phyloP scores from a whole-genome alignment of 2,329 filamentous ascomycete genomes.

The Xylaria sp. region DNA sequence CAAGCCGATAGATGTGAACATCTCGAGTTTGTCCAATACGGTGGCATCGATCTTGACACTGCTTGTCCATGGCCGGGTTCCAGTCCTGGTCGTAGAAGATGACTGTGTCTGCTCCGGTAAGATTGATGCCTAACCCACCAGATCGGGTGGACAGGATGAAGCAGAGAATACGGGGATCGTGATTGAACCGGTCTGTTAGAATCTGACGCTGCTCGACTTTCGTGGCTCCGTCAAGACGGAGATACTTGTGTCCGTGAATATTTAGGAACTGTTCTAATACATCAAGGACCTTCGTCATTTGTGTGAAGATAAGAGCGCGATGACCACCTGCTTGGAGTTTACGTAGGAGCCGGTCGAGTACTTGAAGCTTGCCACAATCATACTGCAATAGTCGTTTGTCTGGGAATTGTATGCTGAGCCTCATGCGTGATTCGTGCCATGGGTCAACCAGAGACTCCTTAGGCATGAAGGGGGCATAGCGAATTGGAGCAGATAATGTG shows the following conservation, averaged over 20 bases:
- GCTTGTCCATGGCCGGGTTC: conserved; percentile 99
- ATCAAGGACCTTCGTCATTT: conserved; percentile 99
- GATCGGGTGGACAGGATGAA: conserved; percentile 97
- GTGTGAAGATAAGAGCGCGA: conserved; percentile 96
- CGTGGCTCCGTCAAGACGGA: conserved; percentile 94
- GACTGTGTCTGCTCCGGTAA: conserved; percentile 95
- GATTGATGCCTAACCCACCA: conserved; percentile 93
- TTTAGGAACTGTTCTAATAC: conserved; percentile 98
- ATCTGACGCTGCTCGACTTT: conserved; percentile 96
- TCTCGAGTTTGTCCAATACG: conserved; percentile 97
- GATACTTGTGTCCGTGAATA: conserved; percentile 96
- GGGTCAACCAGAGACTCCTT: conserved; percentile 74
- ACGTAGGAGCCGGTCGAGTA: conserved; percentile 85
- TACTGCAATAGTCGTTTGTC: conserved; percentile 97
- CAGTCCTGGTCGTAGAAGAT: conserved; percentile 99
- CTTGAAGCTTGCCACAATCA: conserved; percentile 96
- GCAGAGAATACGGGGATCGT: conserved; percentile 88
- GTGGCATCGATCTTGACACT: conserved; percentile 97
- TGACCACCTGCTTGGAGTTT: conserved; percentile 90
- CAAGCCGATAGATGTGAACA: conserved; percentile 95
- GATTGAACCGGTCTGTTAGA: conserved; percentile 95
- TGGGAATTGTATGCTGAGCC: conserved; percentile 93
- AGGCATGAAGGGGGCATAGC: conserved; percentile 67
- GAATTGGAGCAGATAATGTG: conserved; percentile 66
- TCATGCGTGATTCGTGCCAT: conserved; percentile 93